These are phyloP conservation scores for Neopestalotiopsis sp. DNA, from an alignment of 2,329 filamentous ascomycete genomes.

Conservation along the genomic window DNA sequence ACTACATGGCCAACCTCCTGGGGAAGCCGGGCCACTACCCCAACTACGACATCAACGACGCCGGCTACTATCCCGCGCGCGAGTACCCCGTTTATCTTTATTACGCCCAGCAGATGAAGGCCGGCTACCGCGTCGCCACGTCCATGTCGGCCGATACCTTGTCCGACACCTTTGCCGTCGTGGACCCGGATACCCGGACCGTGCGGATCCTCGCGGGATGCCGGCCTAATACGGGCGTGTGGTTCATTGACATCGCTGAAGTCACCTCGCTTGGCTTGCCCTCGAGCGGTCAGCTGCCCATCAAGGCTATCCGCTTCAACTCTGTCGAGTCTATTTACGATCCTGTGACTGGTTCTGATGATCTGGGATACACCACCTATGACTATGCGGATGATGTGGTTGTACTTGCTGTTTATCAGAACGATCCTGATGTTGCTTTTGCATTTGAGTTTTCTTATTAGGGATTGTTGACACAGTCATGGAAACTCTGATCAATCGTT, in stretches of 20 bases:
- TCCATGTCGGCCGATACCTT: not conserved
- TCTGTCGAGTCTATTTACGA: too few species aligned
- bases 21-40: not conserved
- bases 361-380: too few species aligned
- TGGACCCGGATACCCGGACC: not conserved
- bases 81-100: not conserved
- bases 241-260: too few species aligned
- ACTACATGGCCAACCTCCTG: not conserved
- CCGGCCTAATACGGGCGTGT: not conserved
- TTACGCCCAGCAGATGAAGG: not conserved
- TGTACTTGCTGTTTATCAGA: too few species aligned
- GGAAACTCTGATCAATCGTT: not conserved
- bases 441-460: too few species aligned
- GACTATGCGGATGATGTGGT: too few species aligned
- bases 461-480: too few species aligned
- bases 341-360: too few species aligned
- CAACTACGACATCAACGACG: not conserved
- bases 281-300: too few species aligned
- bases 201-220: not conserved
- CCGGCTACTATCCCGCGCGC: not conserved
- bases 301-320: too few species aligned
- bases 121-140: not conserved
- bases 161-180: not conserved
- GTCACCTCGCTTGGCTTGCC: too few species aligned
- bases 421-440: too few species aligned